Base-by-base conservation (phyloP, 1,284 basidiomycete genomes). In the Coniferiporia weirii region DNA sequence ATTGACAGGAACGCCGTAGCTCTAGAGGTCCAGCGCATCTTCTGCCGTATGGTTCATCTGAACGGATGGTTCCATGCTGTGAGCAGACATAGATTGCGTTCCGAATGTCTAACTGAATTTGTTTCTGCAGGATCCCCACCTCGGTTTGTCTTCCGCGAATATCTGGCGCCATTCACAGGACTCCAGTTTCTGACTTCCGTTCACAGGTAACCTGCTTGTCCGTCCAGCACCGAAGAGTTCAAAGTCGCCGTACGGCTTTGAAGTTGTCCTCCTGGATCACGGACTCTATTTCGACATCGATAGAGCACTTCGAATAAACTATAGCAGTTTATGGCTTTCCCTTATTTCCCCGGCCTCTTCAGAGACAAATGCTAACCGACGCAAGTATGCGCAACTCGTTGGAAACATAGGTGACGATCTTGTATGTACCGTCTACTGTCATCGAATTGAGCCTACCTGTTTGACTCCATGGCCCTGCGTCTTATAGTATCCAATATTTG, bases 1-100 rank as follows among this genome's bases (percentile, higher is more conserved):
- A 98, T 99, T 66, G 94, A 99, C 72, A 81, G 96, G 56, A 99
- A 98, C 68, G 89, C 89, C 69, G 95, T 98, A 46, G 88, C 93
- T 2, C 76, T 97, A 63, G 95, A 98, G 72, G 76, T 96, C n/a
- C 83, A 89, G 4, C 76, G 87, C 62, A 93, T 96, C 68, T 98
- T 98, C 69, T 90, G 87, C 52, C 89, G 87, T 68, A 99, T 99
- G 97, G 93, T 99, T 19, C 98, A 98, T 69, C 72, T 98, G 44
- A 93, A 98, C 70, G 96, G 96, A 40, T 95, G 85, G 81, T 92
- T 93, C 70, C 89, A 92, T 74, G 91, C 84, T 36, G 90, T 89
- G 67, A 68, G 84, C 73, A 20, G 15, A 52, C 54, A 44, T 46
- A 52, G 40, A n/a, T 46, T 46, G 43, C 43, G 48, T 38, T 19